Percentiles rank a stretch among this genome's conserved stretches.
Conservation (phyloP, 257 asterid species). For the Przewalskia tangutica region DNA sequence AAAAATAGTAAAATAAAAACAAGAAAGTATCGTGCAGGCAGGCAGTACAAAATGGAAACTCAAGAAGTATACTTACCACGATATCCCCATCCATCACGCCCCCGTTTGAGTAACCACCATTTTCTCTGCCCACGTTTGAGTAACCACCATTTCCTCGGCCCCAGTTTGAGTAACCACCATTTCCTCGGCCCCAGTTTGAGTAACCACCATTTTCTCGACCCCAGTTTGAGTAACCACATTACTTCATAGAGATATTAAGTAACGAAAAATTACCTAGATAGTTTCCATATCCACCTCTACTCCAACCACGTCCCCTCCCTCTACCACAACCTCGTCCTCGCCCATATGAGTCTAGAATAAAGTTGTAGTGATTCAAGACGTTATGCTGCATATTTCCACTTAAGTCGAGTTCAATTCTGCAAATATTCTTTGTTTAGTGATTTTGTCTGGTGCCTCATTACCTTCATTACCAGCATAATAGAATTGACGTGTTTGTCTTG, state of each 20-base stretch:
- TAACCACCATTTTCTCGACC: constrained; percentile 28
- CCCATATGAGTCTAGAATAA: constrained; percentile 57
- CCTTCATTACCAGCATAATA: constrained; percentile 57
- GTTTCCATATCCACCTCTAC: constrained; percentile 77
- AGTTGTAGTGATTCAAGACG: background rate
- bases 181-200: constrained; percentile 37
- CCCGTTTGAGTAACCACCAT: constrained; percentile 36
- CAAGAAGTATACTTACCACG: constrained; percentile 41
- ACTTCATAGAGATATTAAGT: background rate
- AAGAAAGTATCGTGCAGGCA: background rate
- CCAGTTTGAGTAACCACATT: background rate
- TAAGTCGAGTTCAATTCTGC: background rate
- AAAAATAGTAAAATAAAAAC: background rate
- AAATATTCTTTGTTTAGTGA: background rate
- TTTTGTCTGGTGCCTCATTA: constrained; percentile 9
- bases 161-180: constrained; percentile 36
- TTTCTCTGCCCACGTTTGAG: constrained; percentile 26
- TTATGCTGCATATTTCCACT: background rate
- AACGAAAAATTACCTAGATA: background rate
- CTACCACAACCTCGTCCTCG: constrained; percentile 86
- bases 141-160: constrained; percentile 42
- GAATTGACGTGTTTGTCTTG: constrained; percentile 43
- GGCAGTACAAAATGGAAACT: background rate
- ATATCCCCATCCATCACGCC: constrained; percentile 50
- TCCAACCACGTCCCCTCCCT: constrained; percentile 88